Base-by-base conservation (phyloP, 2,329 filamentous ascomycete species). In the Zymoseptoria brevis region DNA sequence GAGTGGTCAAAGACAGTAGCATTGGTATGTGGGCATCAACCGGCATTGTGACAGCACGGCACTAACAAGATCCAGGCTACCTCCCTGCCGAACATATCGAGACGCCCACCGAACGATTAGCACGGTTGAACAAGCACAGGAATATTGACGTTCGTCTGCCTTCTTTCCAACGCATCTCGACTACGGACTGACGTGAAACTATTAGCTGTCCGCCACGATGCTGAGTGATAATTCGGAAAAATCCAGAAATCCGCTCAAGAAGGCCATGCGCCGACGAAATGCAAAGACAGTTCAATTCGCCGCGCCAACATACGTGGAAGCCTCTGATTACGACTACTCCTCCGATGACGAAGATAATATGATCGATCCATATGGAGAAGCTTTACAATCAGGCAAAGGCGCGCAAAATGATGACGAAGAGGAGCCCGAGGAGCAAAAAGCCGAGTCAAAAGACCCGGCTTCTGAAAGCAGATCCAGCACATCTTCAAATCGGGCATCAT, bases 21-120 rank as follows among this genome's bases (percentile, higher is more conserved):
- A 99, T 99, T 74, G 85, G 85, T 87, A 74, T 61, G 80, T 69
- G 3, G 16, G 26, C 53, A n/a, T 41, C 16, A 22, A 50, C 21
- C 49, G 50, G 24, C 24, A 50, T 9, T 19, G 7, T 5, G 19
- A 22, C 19, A 30, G 50, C 29, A 54, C 50, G 8, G 13, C 6
- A 56, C 30, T 62, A 45, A 65, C 53, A 58, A 56, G 41, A 9
- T 19, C 30, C n/a, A 96, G 93, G 93, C 50, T 99, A 99, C 72
- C 80, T 99, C 57, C 94, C 94, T 54, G 94, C 94, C 54, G 94
- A 99, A 74, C 94, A 99, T 73, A 99, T 99, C 65, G 94, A 99
- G 74, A 99, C 94, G 8, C 94, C 94, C 2, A 96, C 93, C 16
- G 94, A 99, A 79, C 84, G 94, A 71, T 77, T 99, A 62, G 94